Base-by-base conservation (phyloP, 1,284 basidiomycete genomes). In the Pterula multifida region DNA sequence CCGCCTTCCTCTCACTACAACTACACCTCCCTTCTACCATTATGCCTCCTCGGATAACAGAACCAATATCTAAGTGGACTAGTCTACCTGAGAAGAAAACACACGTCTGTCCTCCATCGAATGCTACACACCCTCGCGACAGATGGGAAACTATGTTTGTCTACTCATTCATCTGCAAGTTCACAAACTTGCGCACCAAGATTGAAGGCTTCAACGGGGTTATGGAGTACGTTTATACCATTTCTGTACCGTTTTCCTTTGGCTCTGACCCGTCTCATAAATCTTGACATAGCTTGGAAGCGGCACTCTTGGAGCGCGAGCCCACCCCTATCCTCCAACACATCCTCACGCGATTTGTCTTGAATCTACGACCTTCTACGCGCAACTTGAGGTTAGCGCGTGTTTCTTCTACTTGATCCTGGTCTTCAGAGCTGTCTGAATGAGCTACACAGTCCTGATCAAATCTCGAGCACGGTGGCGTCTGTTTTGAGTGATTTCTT, bases 91-190 rank as follows among this genome's bases (percentile, higher is more conserved):
- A 60, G 55, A 25, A 56, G 49, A 76, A 73, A 63, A 80, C 76
- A 3, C 85, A 88, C 58, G 56, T 85, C 55, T 87, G 84, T 61
- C 85, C 85, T 13, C 80, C 82, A 17, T 85, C 82, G 23, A 71
- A 71, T 59, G 84, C 82, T 35, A 73, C 61, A 46, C 84, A 86
- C 68, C 87, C 86, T 35, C 71, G 71, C 51, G 81, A 83, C 67
- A 81, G 83, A 63, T 90, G 86, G 86, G 86, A 90, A 68, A 78
- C 81, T n/a, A 66, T 85, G 56, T 90, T 87, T 64, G 76, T 90
- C 36, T 90, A 87, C 64, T 75, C 79, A 24, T 90, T 90, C 69
- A 80, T 90, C 57, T 78, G 75, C 68, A 85, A 78, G 64, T 90
- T 86, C 68, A 86, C 85, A 21, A 71, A 75, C 64, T 68, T 89